Evolutionary conservation across 164 flowering plant genomes (phyloP).

Genomic region (Stephania cephalantha): DNA sequence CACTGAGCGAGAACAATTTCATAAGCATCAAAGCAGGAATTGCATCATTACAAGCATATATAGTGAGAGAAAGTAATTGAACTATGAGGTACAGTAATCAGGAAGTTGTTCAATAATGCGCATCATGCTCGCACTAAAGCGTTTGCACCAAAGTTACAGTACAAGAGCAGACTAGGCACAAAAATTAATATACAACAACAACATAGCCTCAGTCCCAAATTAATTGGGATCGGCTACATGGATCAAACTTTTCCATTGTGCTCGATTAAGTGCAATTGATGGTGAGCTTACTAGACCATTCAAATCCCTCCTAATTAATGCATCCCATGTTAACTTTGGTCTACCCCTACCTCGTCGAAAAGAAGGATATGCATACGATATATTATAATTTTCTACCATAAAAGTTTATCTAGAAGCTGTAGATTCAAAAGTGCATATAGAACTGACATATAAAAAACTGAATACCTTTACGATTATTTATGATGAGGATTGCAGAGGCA

Average conservation of each 20-base stretch:
- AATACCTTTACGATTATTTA: slow-evolving; percentile 74
- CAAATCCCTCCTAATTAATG: too few relatives aligned
- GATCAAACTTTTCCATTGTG: too few relatives aligned
- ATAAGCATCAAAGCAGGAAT: background rate
- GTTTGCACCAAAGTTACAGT: too few relatives aligned
- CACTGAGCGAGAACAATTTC: background rate
- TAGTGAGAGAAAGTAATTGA: background rate
- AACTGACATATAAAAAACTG: background rate
- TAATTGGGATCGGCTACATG: too few relatives aligned
- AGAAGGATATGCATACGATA: too few relatives aligned
- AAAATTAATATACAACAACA: too few relatives aligned
- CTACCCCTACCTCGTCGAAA: too few relatives aligned
- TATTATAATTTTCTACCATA: background rate
- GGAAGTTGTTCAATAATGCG: background rate
- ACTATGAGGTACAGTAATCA: background rate
- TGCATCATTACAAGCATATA: background rate
- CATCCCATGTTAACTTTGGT: too few relatives aligned
- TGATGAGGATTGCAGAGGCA: slow-evolving; percentile 81
- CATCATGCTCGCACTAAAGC: background rate
- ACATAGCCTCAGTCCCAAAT: too few relatives aligned
- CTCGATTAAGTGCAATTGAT: too few relatives aligned
- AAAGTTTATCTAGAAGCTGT: background rate
- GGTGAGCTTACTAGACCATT: too few relatives aligned
- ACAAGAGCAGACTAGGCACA: too few relatives aligned
- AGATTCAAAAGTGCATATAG: background rate